These are phyloP conservation scores for Setaria italica DNA, from an alignment of 202 grass and related monocot species.

Conservation along the genomic window DNA sequence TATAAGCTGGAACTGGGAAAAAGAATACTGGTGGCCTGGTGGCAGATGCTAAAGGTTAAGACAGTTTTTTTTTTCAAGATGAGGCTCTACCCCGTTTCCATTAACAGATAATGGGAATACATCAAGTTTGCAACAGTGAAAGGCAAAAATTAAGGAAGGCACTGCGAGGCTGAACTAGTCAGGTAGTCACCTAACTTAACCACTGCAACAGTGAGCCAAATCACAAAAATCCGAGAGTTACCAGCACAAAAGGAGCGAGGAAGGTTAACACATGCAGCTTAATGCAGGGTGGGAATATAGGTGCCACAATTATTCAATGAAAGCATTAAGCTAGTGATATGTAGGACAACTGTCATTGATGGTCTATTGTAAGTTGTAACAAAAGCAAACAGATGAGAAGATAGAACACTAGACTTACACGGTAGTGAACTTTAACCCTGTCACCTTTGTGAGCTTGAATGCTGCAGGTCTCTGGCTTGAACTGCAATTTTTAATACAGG, in stretches of 20 bases:
- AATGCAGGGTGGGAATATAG: background rate
- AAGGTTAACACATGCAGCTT: background rate
- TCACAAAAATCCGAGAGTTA: no score
- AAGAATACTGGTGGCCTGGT: background rate
- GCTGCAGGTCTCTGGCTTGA: constrained; percentile 86
- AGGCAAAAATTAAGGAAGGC: no score
- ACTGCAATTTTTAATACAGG: constrained; percentile 53
- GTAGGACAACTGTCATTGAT: background rate
- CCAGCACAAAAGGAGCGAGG: no score
- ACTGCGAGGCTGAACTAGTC: no score
- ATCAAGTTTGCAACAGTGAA: no score
- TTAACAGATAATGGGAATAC: no score
- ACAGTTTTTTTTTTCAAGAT: no score
- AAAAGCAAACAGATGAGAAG: background rate
- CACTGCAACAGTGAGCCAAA: no score
- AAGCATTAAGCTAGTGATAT: background rate
- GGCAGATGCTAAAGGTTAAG: background rate
- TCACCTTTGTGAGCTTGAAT: constrained; percentile 99
- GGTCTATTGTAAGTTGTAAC: background rate
- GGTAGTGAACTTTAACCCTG: constrained; percentile 95
- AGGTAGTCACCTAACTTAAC: no score
- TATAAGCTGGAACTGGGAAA: background rate
- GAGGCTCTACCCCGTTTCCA: no score
- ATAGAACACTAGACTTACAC: constrained; percentile 68
- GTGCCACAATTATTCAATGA: background rate